Conservation (phyloP, 2,329 filamentous ascomycete genomes). For the Alternaria burnsii region DNA sequence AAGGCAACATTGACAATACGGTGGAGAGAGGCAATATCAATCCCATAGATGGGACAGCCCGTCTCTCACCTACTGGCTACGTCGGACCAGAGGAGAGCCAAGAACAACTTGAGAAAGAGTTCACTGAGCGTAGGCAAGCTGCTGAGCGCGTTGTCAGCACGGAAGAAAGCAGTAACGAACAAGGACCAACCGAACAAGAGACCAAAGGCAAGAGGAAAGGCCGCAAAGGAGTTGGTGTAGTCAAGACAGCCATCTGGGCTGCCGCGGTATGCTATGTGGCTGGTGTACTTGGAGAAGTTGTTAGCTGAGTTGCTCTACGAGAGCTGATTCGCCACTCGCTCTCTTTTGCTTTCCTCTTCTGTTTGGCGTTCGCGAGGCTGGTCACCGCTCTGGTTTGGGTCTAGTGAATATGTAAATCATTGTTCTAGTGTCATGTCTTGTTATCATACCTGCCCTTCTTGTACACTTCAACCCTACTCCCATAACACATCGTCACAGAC, state of each 20-base stretch:
- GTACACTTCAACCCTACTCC: background rate
- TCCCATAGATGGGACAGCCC: slow-evolving; percentile 48
- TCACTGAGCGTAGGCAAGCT: slow-evolving; percentile 34
- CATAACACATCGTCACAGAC: background rate
- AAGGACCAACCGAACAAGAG: slow-evolving; percentile 7
- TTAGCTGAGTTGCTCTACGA: background rate
- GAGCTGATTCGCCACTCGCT: background rate
- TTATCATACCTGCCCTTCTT: background rate
- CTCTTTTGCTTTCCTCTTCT: background rate
- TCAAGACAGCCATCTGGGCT: slow-evolving; percentile 43
- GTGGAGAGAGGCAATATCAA: slow-evolving; percentile 28
- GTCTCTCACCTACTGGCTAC: slow-evolving; percentile 46
- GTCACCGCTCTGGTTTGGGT: background rate
- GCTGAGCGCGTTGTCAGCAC: slow-evolving; percentile 19
- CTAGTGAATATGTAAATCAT: background rate
- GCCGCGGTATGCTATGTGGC: slow-evolving; percentile 42
- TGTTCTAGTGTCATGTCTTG: background rate
- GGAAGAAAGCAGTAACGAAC: background rate
- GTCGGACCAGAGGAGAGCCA: slow-evolving; percentile 37
- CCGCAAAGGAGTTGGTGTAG: slow-evolving; percentile 29
- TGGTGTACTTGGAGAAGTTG: slow-evolving; percentile 43
- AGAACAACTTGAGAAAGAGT: slow-evolving; percentile 33
- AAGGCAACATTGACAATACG: background rate
- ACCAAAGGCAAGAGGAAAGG: slow-evolving; percentile 16
- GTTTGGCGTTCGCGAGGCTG: background rate